Percentiles rank a stretch among this genome's conserved stretches.
Evolutionary conservation across 768 basidiomycete genomes (phyloP).

Genomic region (Rhizopogon salebrosus): DNA sequence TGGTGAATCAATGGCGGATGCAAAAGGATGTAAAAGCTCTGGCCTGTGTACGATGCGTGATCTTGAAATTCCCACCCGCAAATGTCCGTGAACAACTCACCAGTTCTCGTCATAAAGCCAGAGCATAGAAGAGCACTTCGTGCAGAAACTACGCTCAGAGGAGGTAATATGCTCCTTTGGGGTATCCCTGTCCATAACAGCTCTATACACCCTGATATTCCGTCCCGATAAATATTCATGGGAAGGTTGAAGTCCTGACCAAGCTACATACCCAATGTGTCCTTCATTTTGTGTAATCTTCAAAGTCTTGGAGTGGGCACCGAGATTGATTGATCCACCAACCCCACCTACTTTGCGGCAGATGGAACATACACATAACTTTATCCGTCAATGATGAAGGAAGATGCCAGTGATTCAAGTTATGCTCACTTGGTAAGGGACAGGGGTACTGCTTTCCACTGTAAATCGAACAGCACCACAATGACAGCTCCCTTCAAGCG

Average conservation of each 20-base stretch:
- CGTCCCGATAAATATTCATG: background rate
- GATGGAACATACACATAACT: slow-evolving; percentile 65
- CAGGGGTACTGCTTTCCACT: slow-evolving; percentile 44
- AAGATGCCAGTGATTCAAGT: background rate
- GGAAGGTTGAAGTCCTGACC: background rate
- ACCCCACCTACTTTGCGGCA: slow-evolving; percentile 67
- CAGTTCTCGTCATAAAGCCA: slow-evolving; percentile 57
- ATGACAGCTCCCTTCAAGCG: slow-evolving; percentile 38
- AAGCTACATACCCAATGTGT: slow-evolving; percentile 39
- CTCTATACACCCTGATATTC: slow-evolving; percentile 53
- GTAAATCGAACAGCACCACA: slow-evolving; percentile 31
- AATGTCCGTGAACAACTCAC: slow-evolving; percentile 27
- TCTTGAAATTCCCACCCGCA: background rate
- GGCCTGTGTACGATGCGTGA: slow-evolving; percentile 37
- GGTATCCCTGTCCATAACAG: slow-evolving; percentile 53
- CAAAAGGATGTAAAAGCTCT: slow-evolving; percentile 61
- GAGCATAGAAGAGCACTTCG: slow-evolving; percentile 59
- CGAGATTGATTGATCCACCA: slow-evolving; percentile 65
- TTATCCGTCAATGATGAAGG: background rate
- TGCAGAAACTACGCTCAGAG: slow-evolving; percentile 62
- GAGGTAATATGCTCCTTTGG: slow-evolving; percentile 39
- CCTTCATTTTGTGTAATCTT: slow-evolving; percentile 48
- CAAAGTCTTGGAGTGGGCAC: slow-evolving; percentile 47
- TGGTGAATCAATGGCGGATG: slow-evolving; percentile 60
- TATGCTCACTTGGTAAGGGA: slow-evolving; percentile 53